These are phyloP conservation scores for Lachancea lanzarotensis DNA, from an alignment of 805 yeast genomes.

Conservation along the genomic window DNA sequence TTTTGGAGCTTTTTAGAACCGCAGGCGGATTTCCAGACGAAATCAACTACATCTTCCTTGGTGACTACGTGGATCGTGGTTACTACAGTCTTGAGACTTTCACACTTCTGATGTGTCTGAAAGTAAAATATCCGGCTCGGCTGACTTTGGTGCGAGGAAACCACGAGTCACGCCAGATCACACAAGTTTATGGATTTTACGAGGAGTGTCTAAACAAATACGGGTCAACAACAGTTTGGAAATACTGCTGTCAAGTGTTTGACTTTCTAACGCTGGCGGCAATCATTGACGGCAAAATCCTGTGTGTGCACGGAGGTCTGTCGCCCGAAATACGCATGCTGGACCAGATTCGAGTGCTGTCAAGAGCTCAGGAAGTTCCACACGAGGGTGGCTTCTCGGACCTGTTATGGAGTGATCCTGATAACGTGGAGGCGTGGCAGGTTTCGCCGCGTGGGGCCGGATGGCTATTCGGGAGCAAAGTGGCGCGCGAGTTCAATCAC, in stretches of 20 bases:
- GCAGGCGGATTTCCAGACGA: conserved; percentile 89
- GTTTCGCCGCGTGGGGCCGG: conserved; percentile 98
- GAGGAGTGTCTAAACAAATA: conserved; percentile 92
- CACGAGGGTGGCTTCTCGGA: conserved; percentile 99
- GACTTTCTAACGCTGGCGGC: conserved; percentile 93
- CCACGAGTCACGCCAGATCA: conserved; percentile 93
- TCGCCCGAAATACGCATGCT: conserved; percentile 97
- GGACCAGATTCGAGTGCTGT: conserved; percentile 89
- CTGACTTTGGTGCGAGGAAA: conserved; percentile 94
- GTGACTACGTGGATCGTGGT: conserved; percentile 98
- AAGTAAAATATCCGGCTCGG: conserved; percentile 78
- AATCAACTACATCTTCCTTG: conserved; percentile 78
- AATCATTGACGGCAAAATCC: conserved; percentile 85
- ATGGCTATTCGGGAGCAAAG: conserved; percentile 92
- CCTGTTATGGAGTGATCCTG: conserved; percentile 97
- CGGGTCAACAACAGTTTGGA: conserved; percentile 94
- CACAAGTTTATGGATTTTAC: conserved; percentile 98
- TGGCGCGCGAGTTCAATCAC: conserved; percentile 92
- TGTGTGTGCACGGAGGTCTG: conserved; percentile 96
- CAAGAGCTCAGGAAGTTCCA: conserved; percentile 97
- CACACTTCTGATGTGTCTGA: conserved; percentile 86
- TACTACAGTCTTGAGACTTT: conserved; percentile 91
- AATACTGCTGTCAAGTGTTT: conserved; percentile 92
- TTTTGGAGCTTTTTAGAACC: conserved; percentile 80
- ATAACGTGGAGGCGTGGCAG: conserved; percentile 96